Evolutionary conservation across 257 asterid genomes (phyloP).

Genomic region (Nicotiana noctiflora): DNA sequence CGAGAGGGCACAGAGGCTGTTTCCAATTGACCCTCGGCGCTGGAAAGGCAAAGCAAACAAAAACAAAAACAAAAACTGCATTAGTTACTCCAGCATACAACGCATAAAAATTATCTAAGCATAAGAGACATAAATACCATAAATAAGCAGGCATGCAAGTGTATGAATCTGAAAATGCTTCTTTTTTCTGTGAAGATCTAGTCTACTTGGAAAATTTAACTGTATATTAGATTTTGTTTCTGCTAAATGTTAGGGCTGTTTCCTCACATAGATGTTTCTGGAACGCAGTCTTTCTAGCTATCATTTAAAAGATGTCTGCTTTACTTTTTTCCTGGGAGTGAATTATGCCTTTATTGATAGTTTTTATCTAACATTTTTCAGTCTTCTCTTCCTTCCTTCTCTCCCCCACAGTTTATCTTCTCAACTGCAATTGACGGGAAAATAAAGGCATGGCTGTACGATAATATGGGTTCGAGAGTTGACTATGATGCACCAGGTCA

Average conservation of each 20-base stretch:
- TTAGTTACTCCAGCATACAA: no score
- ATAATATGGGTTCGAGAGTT: constrained; percentile 46
- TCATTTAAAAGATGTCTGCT: neutral
- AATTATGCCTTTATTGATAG: neutral
- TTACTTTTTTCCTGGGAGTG: neutral
- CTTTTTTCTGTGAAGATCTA: neutral
- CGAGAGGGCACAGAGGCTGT: no score
- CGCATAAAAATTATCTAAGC: no score
- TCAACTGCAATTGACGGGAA: constrained; percentile 58
- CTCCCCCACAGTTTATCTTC: constrained; percentile 44
- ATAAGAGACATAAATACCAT: no score
- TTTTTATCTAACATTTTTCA: neutral
- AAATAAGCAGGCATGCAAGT: no score
- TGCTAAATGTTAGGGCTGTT: neutral
- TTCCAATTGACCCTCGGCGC: no score
- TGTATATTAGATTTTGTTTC: neutral
- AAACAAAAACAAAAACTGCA: no score
- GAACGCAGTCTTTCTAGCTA: neutral
- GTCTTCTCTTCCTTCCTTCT: neutral
- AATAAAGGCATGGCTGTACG: constrained; percentile 74
- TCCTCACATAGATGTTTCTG: neutral
- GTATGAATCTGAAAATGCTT: neutral
- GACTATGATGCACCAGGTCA: constrained; percentile 68
- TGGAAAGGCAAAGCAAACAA: no score
- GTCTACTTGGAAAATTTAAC: neutral